Evolutionary conservation across 768 basidiomycete genomes (phyloP).

Genomic region (Tricholoma sp.): DNA sequence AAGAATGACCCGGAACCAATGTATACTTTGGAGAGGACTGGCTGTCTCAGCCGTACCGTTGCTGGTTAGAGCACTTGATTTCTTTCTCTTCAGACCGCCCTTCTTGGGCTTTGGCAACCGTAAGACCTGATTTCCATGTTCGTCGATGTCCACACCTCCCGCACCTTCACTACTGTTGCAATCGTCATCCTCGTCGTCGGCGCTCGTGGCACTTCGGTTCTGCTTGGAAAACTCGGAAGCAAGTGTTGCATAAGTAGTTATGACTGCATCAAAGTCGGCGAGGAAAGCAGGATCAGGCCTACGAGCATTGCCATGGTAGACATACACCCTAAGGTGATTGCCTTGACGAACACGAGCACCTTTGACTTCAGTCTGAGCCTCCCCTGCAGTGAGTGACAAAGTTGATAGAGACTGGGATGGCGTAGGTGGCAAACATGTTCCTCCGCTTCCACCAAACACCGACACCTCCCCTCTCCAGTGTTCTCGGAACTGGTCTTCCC

Average conservation of each 20-base stretch:
- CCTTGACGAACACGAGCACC: constrained; percentile 38
- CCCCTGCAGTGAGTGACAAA: constrained; percentile 25
- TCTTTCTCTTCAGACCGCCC: constrained; percentile 63
- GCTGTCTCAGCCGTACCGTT: constrained; percentile 40
- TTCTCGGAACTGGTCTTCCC: constrained; percentile 98
- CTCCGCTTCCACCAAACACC: constrained; percentile 75
- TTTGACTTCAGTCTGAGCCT: constrained; percentile 26
- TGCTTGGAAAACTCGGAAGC: constrained; percentile 95
- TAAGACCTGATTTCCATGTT: constrained; percentile 56
- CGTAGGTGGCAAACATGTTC: constrained; percentile 29
- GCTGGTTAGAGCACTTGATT: constrained; percentile 29
- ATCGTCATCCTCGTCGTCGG: constrained; percentile 71
- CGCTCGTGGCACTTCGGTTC: constrained; percentile 59
- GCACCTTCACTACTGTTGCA: constrained; percentile 60
- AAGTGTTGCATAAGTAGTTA: constrained; percentile 95
- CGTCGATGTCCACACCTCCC: constrained; percentile 61
- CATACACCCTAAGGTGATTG: constrained; percentile 73
- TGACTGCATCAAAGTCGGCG: constrained; percentile 93
- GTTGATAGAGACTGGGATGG: constrained; percentile 31
- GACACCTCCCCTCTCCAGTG: constrained; percentile 90
- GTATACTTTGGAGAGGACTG: constrained; percentile 87
- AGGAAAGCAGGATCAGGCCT: constrained; percentile 82
- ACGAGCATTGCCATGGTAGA: constrained; percentile 92
- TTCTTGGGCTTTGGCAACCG: constrained; percentile 65
- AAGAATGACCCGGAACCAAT: constrained; percentile 94